These are phyloP conservation scores for Fusarium mexicanum DNA, from an alignment of 2,329 filamentous ascomycete genomes.

Conservation along the genomic window DNA sequence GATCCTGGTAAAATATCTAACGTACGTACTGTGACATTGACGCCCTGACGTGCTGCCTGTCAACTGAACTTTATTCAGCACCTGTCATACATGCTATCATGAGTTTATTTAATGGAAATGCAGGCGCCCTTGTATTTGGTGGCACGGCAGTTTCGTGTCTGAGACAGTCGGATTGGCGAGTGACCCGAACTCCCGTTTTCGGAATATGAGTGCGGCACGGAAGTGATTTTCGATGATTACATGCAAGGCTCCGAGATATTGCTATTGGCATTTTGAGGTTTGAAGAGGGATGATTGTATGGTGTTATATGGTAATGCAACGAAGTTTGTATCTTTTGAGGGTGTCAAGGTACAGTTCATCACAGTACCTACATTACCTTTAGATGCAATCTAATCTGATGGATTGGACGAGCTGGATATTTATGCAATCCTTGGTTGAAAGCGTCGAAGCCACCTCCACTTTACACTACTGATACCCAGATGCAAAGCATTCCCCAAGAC, in stretches of 20 bases:
- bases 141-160: neutral
- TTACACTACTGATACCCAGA: neutral
- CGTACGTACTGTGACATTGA: neutral
- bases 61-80: neutral
- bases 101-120: neutral
- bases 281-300: neutral
- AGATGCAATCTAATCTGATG: neutral
- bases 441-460: neutral
- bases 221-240: neutral
- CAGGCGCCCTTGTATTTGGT: neutral
- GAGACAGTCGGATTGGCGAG: neutral
- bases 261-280: neutral
- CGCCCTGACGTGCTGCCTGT: neutral
- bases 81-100: neutral
- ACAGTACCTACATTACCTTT: neutral
- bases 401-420: neutral
- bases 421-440: neutral
- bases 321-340: neutral
- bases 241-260: neutral
- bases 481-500: neutral
- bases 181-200: neutral
- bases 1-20: slow-evolving; percentile 2
- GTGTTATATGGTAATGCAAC: neutral
- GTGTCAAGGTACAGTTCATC: fast-evolving
- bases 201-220: neutral